Percentiles rank a stretch among this genome's conserved stretches.
These are phyloP conservation scores for Pseudomassariella vexata DNA, from an alignment of 2,329 filamentous ascomycete genomes.

Conservation along the genomic window DNA sequence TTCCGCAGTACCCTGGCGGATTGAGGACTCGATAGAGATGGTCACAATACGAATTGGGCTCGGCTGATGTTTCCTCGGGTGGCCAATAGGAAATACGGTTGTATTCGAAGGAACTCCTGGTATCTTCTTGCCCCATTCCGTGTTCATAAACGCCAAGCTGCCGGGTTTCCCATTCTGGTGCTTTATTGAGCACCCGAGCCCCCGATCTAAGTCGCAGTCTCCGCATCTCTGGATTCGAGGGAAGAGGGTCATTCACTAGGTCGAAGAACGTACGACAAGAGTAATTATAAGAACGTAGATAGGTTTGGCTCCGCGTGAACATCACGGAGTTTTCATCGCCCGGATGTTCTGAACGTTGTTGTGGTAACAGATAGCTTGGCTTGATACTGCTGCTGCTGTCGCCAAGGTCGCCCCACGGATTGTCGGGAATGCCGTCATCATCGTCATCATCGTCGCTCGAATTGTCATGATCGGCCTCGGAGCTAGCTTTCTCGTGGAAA, in stretches of 20 bases:
- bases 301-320: conserved; percentile 48
- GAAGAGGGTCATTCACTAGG: conserved; percentile 45
- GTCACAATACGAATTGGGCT: conserved; percentile 8
- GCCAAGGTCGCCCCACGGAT: conserved; percentile 4
- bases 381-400: conserved; percentile 23
- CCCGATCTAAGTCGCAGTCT: conserved; percentile 44
- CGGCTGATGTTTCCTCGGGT: conserved; percentile 9
- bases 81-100: conserved; percentile 22
- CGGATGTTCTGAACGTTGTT: too few species aligned
- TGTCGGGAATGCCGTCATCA: conserved; percentile 3
- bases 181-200: conserved; percentile 30
- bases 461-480: neutral
- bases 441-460: conserved; percentile 6
- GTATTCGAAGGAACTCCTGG: conserved; percentile 5
- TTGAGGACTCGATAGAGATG: conserved; percentile 17
- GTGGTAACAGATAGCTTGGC: conserved; percentile 30
- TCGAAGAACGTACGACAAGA: conserved; percentile 52
- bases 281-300: conserved; percentile 48
- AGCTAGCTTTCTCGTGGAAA: conserved; percentile 25
- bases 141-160: neutral
- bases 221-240: conserved; percentile 23
- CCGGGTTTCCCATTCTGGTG: neutral
- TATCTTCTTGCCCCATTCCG: neutral
- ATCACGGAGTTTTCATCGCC: conserved; percentile 38
- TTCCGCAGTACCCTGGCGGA: conserved; percentile 11